phyloP scores from a whole-genome alignment of 2,329 filamentous ascomycete species.

The Dactylellina parvicollis region DNA sequence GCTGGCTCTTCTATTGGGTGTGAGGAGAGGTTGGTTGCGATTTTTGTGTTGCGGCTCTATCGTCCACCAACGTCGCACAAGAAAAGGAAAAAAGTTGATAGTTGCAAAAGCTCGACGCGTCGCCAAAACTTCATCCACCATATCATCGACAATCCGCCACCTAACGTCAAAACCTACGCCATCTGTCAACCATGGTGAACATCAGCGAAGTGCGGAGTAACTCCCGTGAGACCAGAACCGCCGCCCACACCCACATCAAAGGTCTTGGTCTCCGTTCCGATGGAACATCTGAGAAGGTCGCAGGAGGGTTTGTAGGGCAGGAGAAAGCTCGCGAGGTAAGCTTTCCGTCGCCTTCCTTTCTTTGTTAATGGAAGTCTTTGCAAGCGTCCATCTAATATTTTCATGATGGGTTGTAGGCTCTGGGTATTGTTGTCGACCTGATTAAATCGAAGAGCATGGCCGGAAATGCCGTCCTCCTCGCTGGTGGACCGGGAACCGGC shows the following conservation, averaged over 20 bases:
- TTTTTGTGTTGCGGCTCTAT: slow-evolving; percentile 43
- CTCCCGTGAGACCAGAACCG: slow-evolving; percentile 75
- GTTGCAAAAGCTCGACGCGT: slow-evolving; percentile 46
- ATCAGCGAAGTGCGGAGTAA: slow-evolving; percentile 44
- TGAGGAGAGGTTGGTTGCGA: not conserved
- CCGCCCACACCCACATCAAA: slow-evolving; percentile 97
- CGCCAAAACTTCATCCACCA: slow-evolving; percentile 32
- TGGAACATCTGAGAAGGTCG: slow-evolving; percentile 82
- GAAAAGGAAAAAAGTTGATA: slow-evolving; percentile 38
- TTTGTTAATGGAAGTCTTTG: not conserved
- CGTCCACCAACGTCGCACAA: slow-evolving; percentile 51
- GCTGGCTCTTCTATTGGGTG: not conserved
- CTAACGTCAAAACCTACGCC: slow-evolving; percentile 2
- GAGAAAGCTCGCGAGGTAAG: slow-evolving; percentile 83
- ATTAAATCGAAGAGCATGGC: slow-evolving; percentile 98
- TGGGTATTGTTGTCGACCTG: slow-evolving; percentile 93
- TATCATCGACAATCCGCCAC: slow-evolving; percentile 5
- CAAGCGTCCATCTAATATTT: slow-evolving; percentile 2
- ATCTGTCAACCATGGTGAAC: slow-evolving; percentile 43
- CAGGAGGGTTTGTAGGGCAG: slow-evolving; percentile 90
- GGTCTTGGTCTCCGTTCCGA: slow-evolving; percentile 86
- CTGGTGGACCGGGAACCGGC: slow-evolving; percentile 93
- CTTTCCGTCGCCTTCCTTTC: not conserved
- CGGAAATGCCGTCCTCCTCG: slow-evolving; percentile 88
- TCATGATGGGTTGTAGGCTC: slow-evolving; percentile 71